These are phyloP conservation scores for Onygenales sp. DNA, from an alignment of 2,329 filamentous ascomycete genomes.

Conservation along the genomic window DNA sequence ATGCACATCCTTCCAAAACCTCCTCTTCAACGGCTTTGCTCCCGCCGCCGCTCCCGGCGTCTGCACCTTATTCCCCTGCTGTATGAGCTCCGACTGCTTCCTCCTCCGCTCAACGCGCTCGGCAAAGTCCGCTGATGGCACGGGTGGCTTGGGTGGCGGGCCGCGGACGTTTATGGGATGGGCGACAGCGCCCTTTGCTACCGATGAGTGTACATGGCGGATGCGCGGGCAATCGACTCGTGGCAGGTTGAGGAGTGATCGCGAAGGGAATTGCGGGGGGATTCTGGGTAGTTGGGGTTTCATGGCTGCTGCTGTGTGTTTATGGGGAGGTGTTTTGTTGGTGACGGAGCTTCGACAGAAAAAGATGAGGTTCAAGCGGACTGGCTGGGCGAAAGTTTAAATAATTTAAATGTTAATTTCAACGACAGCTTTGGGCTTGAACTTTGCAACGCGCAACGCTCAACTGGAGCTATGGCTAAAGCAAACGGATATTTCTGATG, in stretches of 20 bases:
- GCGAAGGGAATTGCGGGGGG: background rate
- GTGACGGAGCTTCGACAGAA: background rate
- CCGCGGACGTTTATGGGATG: conserved; percentile 50
- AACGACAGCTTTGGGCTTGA: no score
- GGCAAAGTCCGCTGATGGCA: conserved; percentile 39
- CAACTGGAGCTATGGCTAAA: no score
- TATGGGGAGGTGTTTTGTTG: background rate
- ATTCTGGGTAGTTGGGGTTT: background rate
- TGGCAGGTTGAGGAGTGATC: background rate
- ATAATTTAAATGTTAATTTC: no score
- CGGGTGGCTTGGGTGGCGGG: conserved; percentile 50
- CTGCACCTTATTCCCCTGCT: conserved; percentile 35
- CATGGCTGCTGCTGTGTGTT: background rate
- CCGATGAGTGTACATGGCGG: conserved; percentile 26
- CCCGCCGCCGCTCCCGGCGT: conserved; percentile 21
- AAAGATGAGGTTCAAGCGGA: no score
- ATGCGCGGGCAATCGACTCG: background rate
- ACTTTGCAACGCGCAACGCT: no score
- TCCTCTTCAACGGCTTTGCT: conserved; percentile 49
- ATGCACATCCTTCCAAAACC: conserved; percentile 82
- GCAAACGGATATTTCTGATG: no score
- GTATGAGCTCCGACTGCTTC: conserved; percentile 41
- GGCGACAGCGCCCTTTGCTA: conserved; percentile 41
- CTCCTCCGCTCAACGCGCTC: conserved; percentile 40
- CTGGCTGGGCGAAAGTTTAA: no score